A percentile compares a stretch with the other conserved stretches of the same genome.
Conservation (phyloP, 805 yeast genomes). For the Yarrowia sp. region DNA sequence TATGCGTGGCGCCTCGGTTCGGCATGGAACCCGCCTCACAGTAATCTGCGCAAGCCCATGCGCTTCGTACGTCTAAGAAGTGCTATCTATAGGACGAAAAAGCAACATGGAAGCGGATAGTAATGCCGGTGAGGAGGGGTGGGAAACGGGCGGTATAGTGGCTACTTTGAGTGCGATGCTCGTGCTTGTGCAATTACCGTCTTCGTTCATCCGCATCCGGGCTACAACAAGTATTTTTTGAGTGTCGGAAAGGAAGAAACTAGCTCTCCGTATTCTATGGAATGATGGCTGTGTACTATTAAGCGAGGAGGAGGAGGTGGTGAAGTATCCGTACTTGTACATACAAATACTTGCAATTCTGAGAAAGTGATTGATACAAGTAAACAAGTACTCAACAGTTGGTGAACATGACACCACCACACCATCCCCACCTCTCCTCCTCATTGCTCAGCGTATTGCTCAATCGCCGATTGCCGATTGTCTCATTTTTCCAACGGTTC, state of each 20-base stretch:
- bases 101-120: not conserved
- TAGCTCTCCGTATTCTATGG: not conserved
- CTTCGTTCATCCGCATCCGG: not conserved
- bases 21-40: constrained; percentile 23
- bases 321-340: no score
- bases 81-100: not conserved
- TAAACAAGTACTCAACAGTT: no score
- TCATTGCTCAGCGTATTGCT: not conserved
- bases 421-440: not conserved
- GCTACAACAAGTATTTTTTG: not conserved
- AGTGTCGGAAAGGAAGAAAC: not conserved
- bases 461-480: constrained; percentile 8
- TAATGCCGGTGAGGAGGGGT: not conserved
- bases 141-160: no score
- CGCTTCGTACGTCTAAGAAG: not conserved
- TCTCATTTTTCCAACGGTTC: constrained; percentile 19
- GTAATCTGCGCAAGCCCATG: constrained; percentile 19
- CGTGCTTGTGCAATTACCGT: no score
- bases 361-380: no score
- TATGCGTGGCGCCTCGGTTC: constrained; percentile 26
- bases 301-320: no score
- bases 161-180: no score
- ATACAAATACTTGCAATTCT: no score
- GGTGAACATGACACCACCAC: no score
- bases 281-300: constrained; percentile 4